Evolutionary conservation across 2,329 filamentous ascomycete species (phyloP).

Genomic region (Sporothrix dimorphospora): DNA sequence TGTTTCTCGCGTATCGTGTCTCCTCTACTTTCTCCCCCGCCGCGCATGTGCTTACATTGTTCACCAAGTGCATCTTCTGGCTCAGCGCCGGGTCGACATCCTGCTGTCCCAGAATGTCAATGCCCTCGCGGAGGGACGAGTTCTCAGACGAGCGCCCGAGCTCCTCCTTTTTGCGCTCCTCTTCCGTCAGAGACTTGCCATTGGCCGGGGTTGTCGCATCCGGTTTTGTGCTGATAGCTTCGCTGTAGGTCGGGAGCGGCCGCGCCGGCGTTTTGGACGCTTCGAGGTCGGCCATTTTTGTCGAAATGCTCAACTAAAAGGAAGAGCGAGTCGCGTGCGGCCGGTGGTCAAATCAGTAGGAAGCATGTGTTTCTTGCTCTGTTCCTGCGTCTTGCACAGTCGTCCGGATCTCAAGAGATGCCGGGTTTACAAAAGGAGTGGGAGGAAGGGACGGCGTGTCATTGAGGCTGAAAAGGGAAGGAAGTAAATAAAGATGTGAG

Average conservation of each 20-base stretch:
- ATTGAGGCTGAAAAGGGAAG: constrained; percentile 6
- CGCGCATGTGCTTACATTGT: constrained; percentile 54
- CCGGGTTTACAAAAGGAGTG: not conserved
- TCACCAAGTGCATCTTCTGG: constrained; percentile 70
- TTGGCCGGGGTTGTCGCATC: not conserved
- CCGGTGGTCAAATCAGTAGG: not conserved
- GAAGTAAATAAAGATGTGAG: constrained; percentile 6
- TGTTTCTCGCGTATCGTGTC: no score
- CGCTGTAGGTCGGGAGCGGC: constrained; percentile 16
- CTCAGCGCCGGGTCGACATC: constrained; percentile 64
- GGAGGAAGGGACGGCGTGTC: not conserved
- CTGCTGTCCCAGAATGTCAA: constrained; percentile 61
- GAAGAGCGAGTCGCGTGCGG: not conserved
- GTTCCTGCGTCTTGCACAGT: not conserved
- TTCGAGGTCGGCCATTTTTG: constrained; percentile 1
- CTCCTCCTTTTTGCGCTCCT: constrained; percentile 13
- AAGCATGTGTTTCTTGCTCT: not conserved
- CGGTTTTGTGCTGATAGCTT: not conserved
- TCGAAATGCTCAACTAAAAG: not conserved
- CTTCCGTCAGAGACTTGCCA: not conserved
- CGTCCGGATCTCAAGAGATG: not conserved
- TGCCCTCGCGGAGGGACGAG: constrained; percentile 31
- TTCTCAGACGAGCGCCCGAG: not conserved
- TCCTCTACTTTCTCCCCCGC: not conserved
- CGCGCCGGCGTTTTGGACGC: not conserved